Evolutionary conservation across 305 asterid genomes (phyloP).

Genomic region (Fraxinus albicans): DNA sequence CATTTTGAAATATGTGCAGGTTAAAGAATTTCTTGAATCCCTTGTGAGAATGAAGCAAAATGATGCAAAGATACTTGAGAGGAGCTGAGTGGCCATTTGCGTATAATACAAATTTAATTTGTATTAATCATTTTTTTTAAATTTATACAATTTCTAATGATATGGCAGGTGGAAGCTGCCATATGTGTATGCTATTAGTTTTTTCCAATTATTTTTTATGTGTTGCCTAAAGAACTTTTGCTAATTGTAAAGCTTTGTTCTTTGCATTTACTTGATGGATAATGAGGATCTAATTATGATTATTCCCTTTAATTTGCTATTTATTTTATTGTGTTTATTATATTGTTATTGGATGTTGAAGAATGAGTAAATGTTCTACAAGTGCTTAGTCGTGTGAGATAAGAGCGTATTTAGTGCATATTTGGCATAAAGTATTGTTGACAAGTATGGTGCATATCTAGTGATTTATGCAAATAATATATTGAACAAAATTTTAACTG

Average conservation of each 20-base stretch:
- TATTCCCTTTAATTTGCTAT: not conserved
- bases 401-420: not conserved
- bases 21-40: slow-evolving; percentile 21
- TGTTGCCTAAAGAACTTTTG: not conserved
- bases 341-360: not conserved
- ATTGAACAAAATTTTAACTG: no score
- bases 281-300: not conserved
- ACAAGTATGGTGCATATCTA: not conserved
- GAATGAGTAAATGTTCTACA: not conserved
- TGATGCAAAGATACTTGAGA: not conserved
- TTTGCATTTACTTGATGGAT: not conserved
- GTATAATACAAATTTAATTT: not conserved
- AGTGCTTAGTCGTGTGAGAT: not conserved
- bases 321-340: not conserved
- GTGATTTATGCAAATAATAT: no score
- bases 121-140: not conserved
- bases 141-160: not conserved
- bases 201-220: not conserved
- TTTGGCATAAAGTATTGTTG: not conserved
- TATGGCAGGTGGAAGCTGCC: not conserved
- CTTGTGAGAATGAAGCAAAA: slow-evolving; percentile 17
- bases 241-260: not conserved
- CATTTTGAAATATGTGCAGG: slow-evolving; percentile 12
- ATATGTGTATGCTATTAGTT: not conserved
- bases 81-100: not conserved